A percentile compares a stretch with the other conserved stretches of the same genome.
Evolutionary conservation across 495 filamentous ascomycete species (phyloP).

Genomic region (Aspergillus baeticus): DNA sequence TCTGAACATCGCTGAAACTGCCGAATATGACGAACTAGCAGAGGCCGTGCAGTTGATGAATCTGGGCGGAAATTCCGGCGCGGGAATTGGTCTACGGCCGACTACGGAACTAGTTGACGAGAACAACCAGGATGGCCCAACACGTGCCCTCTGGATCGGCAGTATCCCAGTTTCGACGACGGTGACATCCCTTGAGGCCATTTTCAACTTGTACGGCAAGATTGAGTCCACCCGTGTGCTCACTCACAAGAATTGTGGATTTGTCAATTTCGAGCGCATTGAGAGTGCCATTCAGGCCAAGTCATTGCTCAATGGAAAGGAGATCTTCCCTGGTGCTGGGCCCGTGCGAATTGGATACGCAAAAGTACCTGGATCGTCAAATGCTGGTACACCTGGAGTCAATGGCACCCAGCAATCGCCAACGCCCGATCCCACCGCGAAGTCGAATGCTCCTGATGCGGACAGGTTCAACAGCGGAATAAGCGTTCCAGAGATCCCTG

Average conservation of each 20-base stretch:
- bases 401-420: slow-evolving; percentile 85
- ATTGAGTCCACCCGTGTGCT: slow-evolving; percentile 91
- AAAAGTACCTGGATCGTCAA: slow-evolving; percentile 86
- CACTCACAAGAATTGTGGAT: slow-evolving; percentile 98
- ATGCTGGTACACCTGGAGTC: slow-evolving; percentile 74
- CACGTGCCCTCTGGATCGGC: slow-evolving; percentile 92
- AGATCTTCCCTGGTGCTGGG: slow-evolving; percentile 96
- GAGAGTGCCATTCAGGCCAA: slow-evolving; percentile 90
- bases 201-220: slow-evolving; percentile 86
- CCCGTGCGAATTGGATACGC: slow-evolving; percentile 95
- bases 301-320: slow-evolving; percentile 85
- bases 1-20: slow-evolving; percentile 66
- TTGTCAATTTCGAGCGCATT: slow-evolving; percentile 91
- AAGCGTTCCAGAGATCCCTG: slow-evolving; percentile 63
- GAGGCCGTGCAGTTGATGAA: slow-evolving; percentile 81
- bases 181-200: slow-evolving; percentile 84
- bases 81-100: slow-evolving; percentile 50
- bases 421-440: slow-evolving; percentile 76
- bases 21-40: slow-evolving; percentile 68
- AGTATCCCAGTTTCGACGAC: slow-evolving; percentile 98
- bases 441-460: slow-evolving; percentile 31
- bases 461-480: slow-evolving; percentile 42
- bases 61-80: slow-evolving; percentile 59
- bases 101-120: slow-evolving; percentile 57
- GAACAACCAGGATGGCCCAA: slow-evolving; percentile 81